These are phyloP conservation scores for Quercus lobata DNA, from an alignment of 331 rosid species.

Conservation along the genomic window DNA sequence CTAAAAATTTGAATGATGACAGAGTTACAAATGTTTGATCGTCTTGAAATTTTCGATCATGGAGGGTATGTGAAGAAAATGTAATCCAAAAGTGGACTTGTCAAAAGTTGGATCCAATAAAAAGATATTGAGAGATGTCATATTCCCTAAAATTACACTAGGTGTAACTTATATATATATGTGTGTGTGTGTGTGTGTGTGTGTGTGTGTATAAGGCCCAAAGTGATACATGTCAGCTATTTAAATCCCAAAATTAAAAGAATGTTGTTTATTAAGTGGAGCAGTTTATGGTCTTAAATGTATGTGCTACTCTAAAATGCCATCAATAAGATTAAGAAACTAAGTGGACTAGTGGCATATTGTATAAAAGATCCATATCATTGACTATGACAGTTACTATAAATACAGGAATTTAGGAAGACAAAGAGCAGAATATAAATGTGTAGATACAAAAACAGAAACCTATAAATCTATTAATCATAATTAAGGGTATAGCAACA, in stretches of 20 bases:
- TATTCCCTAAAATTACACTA: too few species aligned
- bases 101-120: too few species aligned
- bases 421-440: not conserved
- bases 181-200: not conserved
- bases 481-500: not conserved
- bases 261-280: not conserved
- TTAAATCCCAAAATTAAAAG: not conserved
- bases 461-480: not conserved
- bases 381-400: not conserved
- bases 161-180: too few species aligned
- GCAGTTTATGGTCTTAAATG: not conserved
- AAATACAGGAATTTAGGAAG: too few species aligned
- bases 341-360: not conserved
- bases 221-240: not conserved
- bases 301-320: not conserved
- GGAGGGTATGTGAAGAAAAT: not conserved
- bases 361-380: not conserved
- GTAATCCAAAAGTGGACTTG: not conserved
- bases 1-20: too few species aligned
- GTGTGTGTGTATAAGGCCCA: not conserved
- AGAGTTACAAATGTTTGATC: too few species aligned
- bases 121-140: too few species aligned
- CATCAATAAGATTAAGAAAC: not conserved
- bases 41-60: too few species aligned
- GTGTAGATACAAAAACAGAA: not conserved